phyloP scores from a whole-genome alignment of 345 rosid genomes.

The Hypericum androsaemum region DNA sequence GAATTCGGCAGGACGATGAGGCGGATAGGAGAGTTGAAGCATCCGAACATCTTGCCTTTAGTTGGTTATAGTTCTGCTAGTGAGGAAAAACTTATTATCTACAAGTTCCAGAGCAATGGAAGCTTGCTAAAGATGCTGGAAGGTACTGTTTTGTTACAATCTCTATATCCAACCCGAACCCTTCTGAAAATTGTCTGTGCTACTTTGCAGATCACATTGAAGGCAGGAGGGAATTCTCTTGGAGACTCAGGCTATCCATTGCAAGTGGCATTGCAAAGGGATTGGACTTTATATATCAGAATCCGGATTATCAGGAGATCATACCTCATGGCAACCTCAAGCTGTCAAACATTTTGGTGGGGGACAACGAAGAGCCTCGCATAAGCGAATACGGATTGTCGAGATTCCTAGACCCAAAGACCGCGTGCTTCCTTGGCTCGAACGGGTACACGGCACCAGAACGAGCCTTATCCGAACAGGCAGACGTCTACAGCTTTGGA shows the following conservation, averaged over 20 bases:
- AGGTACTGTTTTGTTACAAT: slow-evolving; percentile 17
- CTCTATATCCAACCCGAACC: neutral
- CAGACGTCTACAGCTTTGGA: slow-evolving; percentile 46
- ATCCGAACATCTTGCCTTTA: slow-evolving; percentile 45
- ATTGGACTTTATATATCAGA: slow-evolving; percentile 38
- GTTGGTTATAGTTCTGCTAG: slow-evolving; percentile 34
- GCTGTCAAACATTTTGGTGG: slow-evolving; percentile 44
- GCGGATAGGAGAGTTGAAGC: slow-evolving; percentile 41
- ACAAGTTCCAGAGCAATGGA: slow-evolving; percentile 46
- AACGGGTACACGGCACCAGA: slow-evolving; percentile 38
- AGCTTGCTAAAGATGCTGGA: slow-evolving; percentile 37
- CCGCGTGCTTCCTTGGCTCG: slow-evolving; percentile 8
- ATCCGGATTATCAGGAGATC: slow-evolving; percentile 9
- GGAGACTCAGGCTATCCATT: slow-evolving; percentile 41
- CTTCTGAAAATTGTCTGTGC: neutral
- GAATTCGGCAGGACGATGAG: slow-evolving; percentile 35
- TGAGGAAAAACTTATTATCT: slow-evolving; percentile 47
- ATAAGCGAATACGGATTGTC: slow-evolving; percentile 41
- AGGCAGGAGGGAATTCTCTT: slow-evolving; percentile 45
- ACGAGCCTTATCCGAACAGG: slow-evolving; percentile 28
- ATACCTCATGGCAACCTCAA: slow-evolving; percentile 55
- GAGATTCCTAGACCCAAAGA: slow-evolving; percentile 24
- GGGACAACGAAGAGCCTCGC: slow-evolving; percentile 30
- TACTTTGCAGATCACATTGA: slow-evolving; percentile 32
- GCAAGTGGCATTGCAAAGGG: slow-evolving; percentile 44